Base-by-base conservation (phyloP, 805 yeast species). In the Wickerhamomyces bovis region DNA sequence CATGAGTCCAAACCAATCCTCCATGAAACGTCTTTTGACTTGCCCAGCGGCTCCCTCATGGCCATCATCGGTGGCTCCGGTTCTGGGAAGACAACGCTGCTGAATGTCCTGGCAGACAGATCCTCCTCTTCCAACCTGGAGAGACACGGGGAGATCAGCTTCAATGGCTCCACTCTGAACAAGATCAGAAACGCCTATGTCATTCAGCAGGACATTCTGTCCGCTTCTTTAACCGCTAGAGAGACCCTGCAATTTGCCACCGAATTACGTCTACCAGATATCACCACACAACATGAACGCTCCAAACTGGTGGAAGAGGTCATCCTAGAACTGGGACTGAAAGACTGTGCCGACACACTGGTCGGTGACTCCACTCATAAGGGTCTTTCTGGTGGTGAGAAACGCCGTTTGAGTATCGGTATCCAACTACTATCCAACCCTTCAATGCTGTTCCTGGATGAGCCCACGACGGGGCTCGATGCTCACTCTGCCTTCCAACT, bases 31-130 rank as follows among this genome's bases (percentile, higher is more conserved):
- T 80, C 89, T 0, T 75, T 86, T 48, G 80, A 79, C 40, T 69
- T 86, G 9, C 78, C 80, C 0, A 59, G 75, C n/a, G 86, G 87
- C 13, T 71, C 83, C 2, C 60, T 89, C 38, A 74, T 87, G 69
- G 95, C 95, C 5, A 84, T 89, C 10, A 80, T 89, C 70, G 96
- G 96, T 7, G 95, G 96, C 0, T 83, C 92, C 0, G 96, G 96
- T 0, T 80, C 89, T 3, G 96, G 96, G 3, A 88, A 89, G 58
- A 89, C 96, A 0, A 86, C 96, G 0, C 60, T 88, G 41, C 67
- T 89, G 30, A 89, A 89, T 57, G 77, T 78, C 1, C 63, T 84
- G 28, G 84, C 89, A 0, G 73, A 77, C 39, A 63, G 85, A 52
- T 54, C 71, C 0, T 61, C 67, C 10, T 66, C 73, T 12, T 63